Base-by-base conservation (phyloP, 1,284 basidiomycete species). In the Ceratobasidium sp. region DNA sequence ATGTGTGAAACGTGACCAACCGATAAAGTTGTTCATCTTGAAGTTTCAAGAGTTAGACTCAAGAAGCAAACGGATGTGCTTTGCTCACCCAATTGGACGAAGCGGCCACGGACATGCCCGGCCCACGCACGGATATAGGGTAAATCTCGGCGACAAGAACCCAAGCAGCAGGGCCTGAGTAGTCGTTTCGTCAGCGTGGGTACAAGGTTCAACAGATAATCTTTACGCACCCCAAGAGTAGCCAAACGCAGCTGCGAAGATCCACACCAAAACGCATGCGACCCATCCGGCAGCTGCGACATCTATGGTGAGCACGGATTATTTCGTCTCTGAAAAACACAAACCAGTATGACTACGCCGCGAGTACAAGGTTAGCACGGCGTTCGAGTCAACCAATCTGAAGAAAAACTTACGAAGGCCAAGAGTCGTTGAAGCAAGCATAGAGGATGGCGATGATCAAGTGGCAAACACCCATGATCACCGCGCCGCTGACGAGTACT, bases 1-100 rank as follows among this genome's bases (percentile, higher is more conserved):
- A 29, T 25, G 56, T 29, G 6, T 46, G n/a, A 37, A n/a, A 64
- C 1, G 49, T 7, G 2, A 81, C 85, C 80, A 80, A 87, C 89
- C 89, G 79, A 92, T 92, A 82, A 91, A 92, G 82, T 91, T 92
- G 82, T 92, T 91, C 90, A 92, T 91, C 90, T 90, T 71, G 61
- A 37, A n/a, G 49, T 51, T 34, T 22, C 68, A 49, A 49, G 51
- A 66, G 19, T 59, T 56, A 37, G 65, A 37, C 25, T 9, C 25
- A 40, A 29, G 1, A 65, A 25, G 17, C 34, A 34, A 43, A n/a
- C 61, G 61, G 13, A 17, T 44, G 44, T 25, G 37, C 5, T 25
- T 46, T 34, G 81, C 85, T 44, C 81, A 89, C 89, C 90, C 90
- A 92, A 83, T 92, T 92, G 0, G 90, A 90, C 5, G 90, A 91